Evolutionary conservation across 148 eudicot genomes (phyloP), one percentile per base, ranked within the genome.

Genomic region (Fagopyrum esculentum): DNA sequence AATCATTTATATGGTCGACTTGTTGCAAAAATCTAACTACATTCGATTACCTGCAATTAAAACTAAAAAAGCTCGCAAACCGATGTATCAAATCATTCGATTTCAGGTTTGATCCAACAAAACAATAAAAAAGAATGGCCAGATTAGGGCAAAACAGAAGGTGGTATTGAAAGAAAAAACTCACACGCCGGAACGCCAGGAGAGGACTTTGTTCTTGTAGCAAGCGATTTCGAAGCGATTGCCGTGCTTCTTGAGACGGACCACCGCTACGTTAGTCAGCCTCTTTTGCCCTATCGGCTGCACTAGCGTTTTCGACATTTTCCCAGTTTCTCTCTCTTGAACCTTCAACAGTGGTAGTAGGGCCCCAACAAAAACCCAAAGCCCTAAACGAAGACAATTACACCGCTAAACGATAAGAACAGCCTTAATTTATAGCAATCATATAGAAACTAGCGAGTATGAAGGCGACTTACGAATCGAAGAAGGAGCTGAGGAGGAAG

Each of bases 191-290:
- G 96, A 92, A 22, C 98, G 97, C 97, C 98, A 95, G 0, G 98
- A 95, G 80, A 92, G 93, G 87, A 92, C 98, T 81, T 90, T 95
- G 93, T 95, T 95, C 84, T 95, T 95, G 88, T 87, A 95, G 81
- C 98, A 94, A 64, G 98, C 98, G 72, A 94, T 95, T 72, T 95
- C 98, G 79, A 95, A 95, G 51, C 98, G 97, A 69, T 69, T 69
- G 26, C 97, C 98, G 26, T 83, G 96, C 63, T 89, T 95, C 86
- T 95, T 95, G 46, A 92, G 78, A 8, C 98, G 89, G n/a, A 95
- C 98, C 0, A 95, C 96, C 17, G 98, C 97, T 5, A 94, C 98
- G 78, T 94, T 94, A 1, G 98, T 94, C 40, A 94, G 81, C 57
- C 98, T 78, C 79, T 95, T 95, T 82, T 95, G 98, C 6, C 98